Conservation (phyloP, 768 basidiomycete genomes). For the Russula sp. region DNA sequence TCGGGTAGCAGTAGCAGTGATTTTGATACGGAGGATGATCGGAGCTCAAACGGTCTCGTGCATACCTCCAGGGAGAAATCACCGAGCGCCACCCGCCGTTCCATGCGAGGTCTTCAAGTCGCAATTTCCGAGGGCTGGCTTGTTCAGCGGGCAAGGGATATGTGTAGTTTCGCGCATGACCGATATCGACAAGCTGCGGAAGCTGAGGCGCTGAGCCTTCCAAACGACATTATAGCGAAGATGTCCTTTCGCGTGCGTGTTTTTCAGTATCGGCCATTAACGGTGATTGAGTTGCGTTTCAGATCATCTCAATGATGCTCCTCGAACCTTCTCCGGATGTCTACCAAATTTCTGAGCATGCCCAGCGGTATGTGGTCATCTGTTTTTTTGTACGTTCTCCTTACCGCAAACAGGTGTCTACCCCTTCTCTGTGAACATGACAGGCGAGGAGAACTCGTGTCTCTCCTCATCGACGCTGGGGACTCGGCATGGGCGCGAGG, state of each 20-base stretch:
- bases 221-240: constrained; percentile 51
- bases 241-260: constrained; percentile 64
- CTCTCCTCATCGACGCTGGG: constrained; percentile 63
- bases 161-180: constrained; percentile 75
- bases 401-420: constrained; percentile 49
- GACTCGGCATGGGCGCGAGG: constrained; percentile 70
- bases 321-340: constrained; percentile 59
- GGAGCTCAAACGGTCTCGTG: constrained; percentile 53
- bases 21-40: constrained; percentile 43
- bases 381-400: constrained; percentile 2
- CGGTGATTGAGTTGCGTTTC: constrained; percentile 13
- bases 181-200: constrained; percentile 71
- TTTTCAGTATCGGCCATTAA: background rate
- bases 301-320: constrained; percentile 73
- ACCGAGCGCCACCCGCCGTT: constrained; percentile 44
- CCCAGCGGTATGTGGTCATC: constrained; percentile 47
- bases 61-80: constrained; percentile 45
- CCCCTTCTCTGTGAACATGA: constrained; percentile 58
- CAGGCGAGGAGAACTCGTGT: constrained; percentile 57
- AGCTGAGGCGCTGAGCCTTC: constrained; percentile 52
- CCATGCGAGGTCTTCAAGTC: constrained; percentile 65
- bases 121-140: constrained; percentile 74
- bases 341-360: constrained; percentile 68
- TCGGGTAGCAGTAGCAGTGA: constrained; percentile 55
- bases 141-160: constrained; percentile 65